Evolutionary conservation across 192 early-diverging fungal genomes (phyloP).

Genomic region (Mortierella antarctica): DNA sequence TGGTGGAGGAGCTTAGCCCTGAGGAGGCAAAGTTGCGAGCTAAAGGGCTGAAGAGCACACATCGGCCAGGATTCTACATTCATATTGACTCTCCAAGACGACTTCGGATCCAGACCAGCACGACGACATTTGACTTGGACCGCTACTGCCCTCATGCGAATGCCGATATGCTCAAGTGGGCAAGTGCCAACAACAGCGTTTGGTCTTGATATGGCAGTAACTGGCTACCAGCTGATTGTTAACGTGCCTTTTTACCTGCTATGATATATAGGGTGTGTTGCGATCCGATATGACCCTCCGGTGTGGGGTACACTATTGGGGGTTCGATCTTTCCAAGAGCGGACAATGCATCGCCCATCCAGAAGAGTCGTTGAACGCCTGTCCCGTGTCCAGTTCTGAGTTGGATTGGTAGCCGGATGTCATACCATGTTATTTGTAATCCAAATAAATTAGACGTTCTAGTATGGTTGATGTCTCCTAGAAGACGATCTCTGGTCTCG

Average conservation of each 20-base stretch:
- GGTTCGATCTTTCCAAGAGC: slow-evolving; percentile 44
- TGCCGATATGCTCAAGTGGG: slow-evolving; percentile 49
- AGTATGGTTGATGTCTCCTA: slow-evolving; percentile 2
- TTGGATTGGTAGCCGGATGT: slow-evolving; percentile 45
- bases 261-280: slow-evolving; percentile 27
- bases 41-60: slow-evolving; percentile 44
- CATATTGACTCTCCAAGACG: slow-evolving; percentile 31
- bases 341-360: slow-evolving; percentile 52
- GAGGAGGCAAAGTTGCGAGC: slow-evolving; percentile 36
- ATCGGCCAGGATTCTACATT: slow-evolving; percentile 46
- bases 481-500: background rate
- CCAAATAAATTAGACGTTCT: background rate
- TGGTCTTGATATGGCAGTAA: background rate
- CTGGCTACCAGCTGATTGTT: background rate
- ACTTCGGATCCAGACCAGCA: slow-evolving; percentile 38
- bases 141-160: slow-evolving; percentile 45
- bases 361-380: slow-evolving; percentile 49
- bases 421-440: too few relatives aligned
- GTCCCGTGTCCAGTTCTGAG: slow-evolving; percentile 24
- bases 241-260: background rate
- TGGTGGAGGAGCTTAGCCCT: slow-evolving; percentile 26
- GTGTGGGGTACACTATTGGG: slow-evolving; percentile 52
- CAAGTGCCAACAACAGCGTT: background rate
- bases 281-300: slow-evolving; percentile 35
- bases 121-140: slow-evolving; percentile 45